Evolutionary conservation across 495 filamentous ascomycete genomes (phyloP).

Genomic region (Neurospora cerealis): DNA sequence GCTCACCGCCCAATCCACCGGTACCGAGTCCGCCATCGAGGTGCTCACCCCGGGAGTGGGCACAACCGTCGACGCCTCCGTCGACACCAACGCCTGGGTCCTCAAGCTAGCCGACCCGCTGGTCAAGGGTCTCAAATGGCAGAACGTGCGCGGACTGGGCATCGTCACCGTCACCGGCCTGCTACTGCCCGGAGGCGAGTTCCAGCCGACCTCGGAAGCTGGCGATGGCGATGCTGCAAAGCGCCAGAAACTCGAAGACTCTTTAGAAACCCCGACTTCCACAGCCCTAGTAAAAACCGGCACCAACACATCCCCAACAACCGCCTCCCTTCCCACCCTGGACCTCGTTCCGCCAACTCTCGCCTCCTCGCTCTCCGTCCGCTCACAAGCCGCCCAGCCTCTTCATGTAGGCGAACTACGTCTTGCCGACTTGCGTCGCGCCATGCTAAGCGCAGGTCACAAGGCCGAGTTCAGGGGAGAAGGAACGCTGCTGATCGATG

Average conservation of each 20-base stretch:
- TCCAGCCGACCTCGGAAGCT: constrained; percentile 48
- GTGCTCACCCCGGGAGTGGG: constrained; percentile 75
- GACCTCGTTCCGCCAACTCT: constrained; percentile 70
- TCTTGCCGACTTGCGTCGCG: constrained; percentile 75
- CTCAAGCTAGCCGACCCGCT: constrained; percentile 79
- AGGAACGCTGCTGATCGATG: constrained; percentile 83
- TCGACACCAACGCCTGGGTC: constrained; percentile 96
- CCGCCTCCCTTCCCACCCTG: constrained; percentile 47
- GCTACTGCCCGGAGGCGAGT: constrained; percentile 29
- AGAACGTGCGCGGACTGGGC: constrained; percentile 78
- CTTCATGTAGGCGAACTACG: constrained; percentile 91
- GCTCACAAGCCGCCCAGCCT: constrained; percentile 64
- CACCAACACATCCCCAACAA: background rate
- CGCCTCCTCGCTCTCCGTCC: constrained; percentile 63
- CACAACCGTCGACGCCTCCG: constrained; percentile 70
- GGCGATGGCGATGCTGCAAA: constrained; percentile 1
- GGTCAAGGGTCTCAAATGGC: constrained; percentile 81
- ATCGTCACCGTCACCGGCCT: constrained; percentile 79
- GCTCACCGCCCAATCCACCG: constrained; percentile 43
- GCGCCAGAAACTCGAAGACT: constrained; percentile 18
- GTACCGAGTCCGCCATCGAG: constrained; percentile 31
- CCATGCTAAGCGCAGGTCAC: constrained; percentile 74
- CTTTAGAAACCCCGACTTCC: background rate
- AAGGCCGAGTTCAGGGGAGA: constrained; percentile 89
- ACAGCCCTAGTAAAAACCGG: constrained; percentile 1